These are phyloP conservation scores for Aphanomyces stellatus DNA, from an alignment of 352 stramenopile species.

Conservation along the genomic window DNA sequence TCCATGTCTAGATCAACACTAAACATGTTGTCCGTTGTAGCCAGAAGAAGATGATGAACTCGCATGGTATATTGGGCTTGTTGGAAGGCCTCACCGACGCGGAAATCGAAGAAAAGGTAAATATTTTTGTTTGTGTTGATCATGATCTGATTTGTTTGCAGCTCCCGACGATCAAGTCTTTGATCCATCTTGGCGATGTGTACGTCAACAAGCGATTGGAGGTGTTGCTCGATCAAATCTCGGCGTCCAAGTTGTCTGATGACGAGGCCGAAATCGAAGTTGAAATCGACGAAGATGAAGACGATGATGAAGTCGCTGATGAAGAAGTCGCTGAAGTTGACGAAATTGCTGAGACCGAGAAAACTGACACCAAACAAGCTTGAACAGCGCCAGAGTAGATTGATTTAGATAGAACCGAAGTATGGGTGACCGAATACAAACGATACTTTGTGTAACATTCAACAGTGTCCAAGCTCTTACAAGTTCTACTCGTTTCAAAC, in stretches of 20 bases:
- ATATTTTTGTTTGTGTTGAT: not conserved
- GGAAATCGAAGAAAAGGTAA: slow-evolving; percentile 44
- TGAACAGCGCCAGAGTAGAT: not conserved
- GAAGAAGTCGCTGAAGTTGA: not conserved
- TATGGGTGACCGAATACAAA: not conserved
- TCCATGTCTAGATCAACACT: not conserved
- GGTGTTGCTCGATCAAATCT: slow-evolving; percentile 26
- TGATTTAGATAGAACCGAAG: slow-evolving; percentile 14
- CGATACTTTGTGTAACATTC: not conserved
- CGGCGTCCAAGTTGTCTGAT: not conserved
- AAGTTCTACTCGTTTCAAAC: not conserved
- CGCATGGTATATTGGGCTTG: slow-evolving; percentile 59
- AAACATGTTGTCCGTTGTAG: not conserved
- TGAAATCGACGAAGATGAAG: not conserved
- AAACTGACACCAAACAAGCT: not conserved
- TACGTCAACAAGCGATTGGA: slow-evolving; percentile 45
- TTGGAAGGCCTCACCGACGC: slow-evolving; percentile 42
- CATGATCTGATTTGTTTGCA: slow-evolving; percentile 21
- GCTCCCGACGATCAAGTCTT: slow-evolving; percentile 65
- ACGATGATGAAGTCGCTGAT: not conserved
- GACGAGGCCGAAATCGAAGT: not conserved
- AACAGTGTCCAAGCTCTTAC: not conserved
- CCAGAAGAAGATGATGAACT: slow-evolving; percentile 63
- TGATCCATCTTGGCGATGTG: slow-evolving; percentile 75
- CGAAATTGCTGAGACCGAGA: not conserved